Conservation (phyloP, 1,139 yeast genomes). For the Geotrichum siamense region DNA sequence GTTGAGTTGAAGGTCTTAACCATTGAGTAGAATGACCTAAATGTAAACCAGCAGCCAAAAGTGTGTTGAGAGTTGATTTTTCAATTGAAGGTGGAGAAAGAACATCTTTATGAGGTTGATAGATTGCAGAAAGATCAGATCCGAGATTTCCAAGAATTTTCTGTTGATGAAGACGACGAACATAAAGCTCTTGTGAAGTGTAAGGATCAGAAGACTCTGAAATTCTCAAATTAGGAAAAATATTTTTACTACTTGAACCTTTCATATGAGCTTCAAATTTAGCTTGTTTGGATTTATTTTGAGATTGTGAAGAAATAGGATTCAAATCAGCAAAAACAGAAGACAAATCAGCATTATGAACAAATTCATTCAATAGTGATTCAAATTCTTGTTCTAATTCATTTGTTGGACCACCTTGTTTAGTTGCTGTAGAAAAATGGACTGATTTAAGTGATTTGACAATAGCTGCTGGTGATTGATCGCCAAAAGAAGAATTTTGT, state of each 20-base stretch:
- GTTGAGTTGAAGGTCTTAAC: conserved; percentile 82
- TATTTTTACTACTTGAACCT: not conserved
- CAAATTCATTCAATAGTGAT: conserved; percentile 30
- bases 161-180: conserved; percentile 60
- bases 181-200: conserved; percentile 65
- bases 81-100: conserved; percentile 50
- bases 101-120: conserved; percentile 62
- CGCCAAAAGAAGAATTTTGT: no score
- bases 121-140: conserved; percentile 54
- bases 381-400: conserved; percentile 28
- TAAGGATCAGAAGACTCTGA: conserved; percentile 44
- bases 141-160: conserved; percentile 53
- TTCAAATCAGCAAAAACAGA: conserved; percentile 22
- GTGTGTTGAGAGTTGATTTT: conserved; percentile 56
- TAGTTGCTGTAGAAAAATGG: not conserved
- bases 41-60: conserved; percentile 91
- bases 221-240: conserved; percentile 37
- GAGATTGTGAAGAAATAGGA: no score
- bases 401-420: not conserved
- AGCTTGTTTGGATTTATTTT: not conserved
- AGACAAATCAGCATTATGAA: conserved; percentile 25
- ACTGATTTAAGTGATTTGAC: not conserved
- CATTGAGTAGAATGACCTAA: conserved; percentile 79
- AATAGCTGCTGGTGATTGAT: not conserved
- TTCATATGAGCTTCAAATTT: conserved; percentile 5